Base-by-base conservation (phyloP, 495 filamentous ascomycete genomes). In the Penicillium antarcticum region DNA sequence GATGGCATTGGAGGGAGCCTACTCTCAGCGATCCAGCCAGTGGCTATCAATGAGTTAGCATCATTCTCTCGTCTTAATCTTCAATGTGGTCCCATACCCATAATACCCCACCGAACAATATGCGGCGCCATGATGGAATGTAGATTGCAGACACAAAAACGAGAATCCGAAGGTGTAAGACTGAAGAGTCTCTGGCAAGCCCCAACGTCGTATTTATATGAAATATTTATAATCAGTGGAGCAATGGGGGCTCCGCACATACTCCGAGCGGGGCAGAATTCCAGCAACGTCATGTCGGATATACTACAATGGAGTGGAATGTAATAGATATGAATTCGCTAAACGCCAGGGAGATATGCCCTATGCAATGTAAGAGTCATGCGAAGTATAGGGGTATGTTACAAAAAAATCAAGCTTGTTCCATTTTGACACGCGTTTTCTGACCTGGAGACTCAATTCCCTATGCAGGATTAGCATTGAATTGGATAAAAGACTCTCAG, bases 11-110 rank as follows among this genome's bases (percentile, higher is more conserved):
- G 31, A 14, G 33, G 6, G 31, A 21, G 33, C 75, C 63, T 70
- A 87, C 86, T 79, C 64, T 84, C 76, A 24, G 89, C 89, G 53
- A 94, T 92, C 63, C 86, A 80, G 45, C 89, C 88, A 17, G 88
- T 92, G 58, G 88, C 89, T 76, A 63, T 55, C 23, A 8, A 51
- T 48, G 11, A 37, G 33, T 63, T 53, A 65, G 58, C 52, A 57
- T 46, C 17, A 26, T 56, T 36, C 26, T 35, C 6, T 14, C 45
- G 40, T 26, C 29, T 40, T 45, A 16, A 26, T 50, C 24, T 23
- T 44, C 17, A n/a, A n/a, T 53, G 21, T 23, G 21, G 26, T 29
- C 26, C 9, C 69, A 43, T 66, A 82, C 80, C 80, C 69, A 94
- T 74, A 62, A 94, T 91, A 64, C 89, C 89, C 88, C 88, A 92